Base-by-base conservation (phyloP, 305 asterid species). In the Solanum hybrid region DNA sequence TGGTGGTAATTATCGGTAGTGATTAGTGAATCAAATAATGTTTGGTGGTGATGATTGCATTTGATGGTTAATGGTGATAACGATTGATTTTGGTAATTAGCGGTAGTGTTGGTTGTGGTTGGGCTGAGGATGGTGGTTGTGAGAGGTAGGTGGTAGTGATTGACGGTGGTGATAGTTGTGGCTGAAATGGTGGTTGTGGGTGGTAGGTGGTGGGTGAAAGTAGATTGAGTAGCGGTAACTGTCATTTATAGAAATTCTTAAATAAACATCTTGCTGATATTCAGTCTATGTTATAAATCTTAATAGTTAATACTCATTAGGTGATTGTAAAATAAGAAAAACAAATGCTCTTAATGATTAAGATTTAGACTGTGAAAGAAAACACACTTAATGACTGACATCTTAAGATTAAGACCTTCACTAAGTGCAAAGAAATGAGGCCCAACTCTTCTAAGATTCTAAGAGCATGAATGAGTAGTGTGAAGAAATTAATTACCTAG, bases 401-500 rank as follows among this genome's bases (percentile, higher is more conserved):
- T 70, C 15, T 27, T 26, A 72, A 26, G 34, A 6, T 72, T 26
- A 72, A 72, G 78, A 72, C 79, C 78, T 72, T 26, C 34, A 27
- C 79, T 12, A 72, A 72, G 33, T 24, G 34, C 79, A 72, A 72
- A 24, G 8, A 26, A 70, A 70, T 70, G 77, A 70, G 8, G 32
- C 77, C 17, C 20, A 84, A 61, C 89, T 86, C 78, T 86, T 86
- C 89, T 86, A 51, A 32, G 51, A 61, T 61, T 39, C 79, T 61
- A 57, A 20, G 88, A 85, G 39, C 76, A 57, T 85, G 88, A 57
- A 31, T 57, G 36, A 57, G 77, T 32, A 61, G 78, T 32, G 86
- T 86, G 79, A 17, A 70, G 20, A 83, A 61, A 89, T 10, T 34
- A 89, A 61, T 37, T 61, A 89, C 90, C 90, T 89, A 57, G 88